Evolutionary conservation across 1,139 yeast species (phyloP), one percentile per base, ranked within the genome.

Genomic region (Hanseniaspora uvarum): DNA sequence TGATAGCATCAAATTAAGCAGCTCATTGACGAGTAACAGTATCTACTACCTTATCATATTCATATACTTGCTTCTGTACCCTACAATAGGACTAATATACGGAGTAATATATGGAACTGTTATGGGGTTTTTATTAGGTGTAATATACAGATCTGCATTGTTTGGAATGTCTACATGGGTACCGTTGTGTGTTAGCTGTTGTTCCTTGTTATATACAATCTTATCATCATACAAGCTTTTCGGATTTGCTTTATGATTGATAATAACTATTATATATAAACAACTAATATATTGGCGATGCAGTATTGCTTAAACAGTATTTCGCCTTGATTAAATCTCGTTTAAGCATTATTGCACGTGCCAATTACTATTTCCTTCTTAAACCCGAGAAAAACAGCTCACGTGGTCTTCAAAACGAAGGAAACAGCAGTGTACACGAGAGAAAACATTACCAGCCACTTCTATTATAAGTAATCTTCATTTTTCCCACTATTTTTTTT

Each of bases 141-240:
- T 88, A 2, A 76, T 87, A 4, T 88, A 88, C 68, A 73, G 76
- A 55, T 82, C 95, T 0, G 95, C 88, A 0, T 71, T 80, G 14
- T 77, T 88, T 64, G 77, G 85, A 24, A 85, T 89, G 92, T 83
- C 94, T 30, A 85, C 96, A 0, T 89, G 97, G 97, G 79, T 88
- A 11, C 97, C 97, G 1, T 74, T 88, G 60, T 77, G 83, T 51
- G 86, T 92, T 80, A 79, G 61, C 74, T 85, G 14, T 63, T 87
- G 49, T 84, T 77, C 65, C 79, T 83, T 65, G 75, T 85, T 33
- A 71, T 83, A 40, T 31, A 39, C 47, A 1, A 50, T 40, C n/a
- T 30, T 37, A 16, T 48, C 34, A n/a, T 46, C 46, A 18, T 47
- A 36, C 33, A 34, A 40, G 51, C 38, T 48, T n/a, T 46, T 46